phyloP scores from a whole-genome alignment of 345 rosid genomes.

The Dimocarpus longan region DNA sequence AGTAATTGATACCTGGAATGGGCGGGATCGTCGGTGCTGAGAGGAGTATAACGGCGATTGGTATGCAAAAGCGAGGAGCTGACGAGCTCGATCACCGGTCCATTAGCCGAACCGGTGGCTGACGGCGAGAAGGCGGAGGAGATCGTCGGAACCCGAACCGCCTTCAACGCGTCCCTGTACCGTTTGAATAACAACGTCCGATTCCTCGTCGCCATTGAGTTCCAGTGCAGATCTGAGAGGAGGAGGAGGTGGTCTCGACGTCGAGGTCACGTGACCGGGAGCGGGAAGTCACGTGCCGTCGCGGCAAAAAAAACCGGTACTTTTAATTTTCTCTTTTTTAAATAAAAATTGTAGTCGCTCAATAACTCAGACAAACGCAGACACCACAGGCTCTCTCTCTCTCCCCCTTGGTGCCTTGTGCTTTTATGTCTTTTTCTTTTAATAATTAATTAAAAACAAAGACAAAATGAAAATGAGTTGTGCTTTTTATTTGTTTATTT shows the following conservation, averaged over 20 bases:
- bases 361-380: not conserved
- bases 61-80: slow-evolving; percentile 75
- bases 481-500: no score
- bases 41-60: slow-evolving; percentile 72
- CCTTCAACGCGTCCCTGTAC: slow-evolving; percentile 87
- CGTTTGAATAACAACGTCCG: slow-evolving; percentile 67
- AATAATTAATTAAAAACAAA: no score
- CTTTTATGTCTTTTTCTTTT: no score
- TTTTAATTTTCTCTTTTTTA: not conserved
- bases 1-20: slow-evolving; percentile 57
- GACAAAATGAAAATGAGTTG: no score
- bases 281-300: slow-evolving; percentile 19
- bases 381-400: no score
- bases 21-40: slow-evolving; percentile 89
- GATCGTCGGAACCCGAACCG: slow-evolving; percentile 69
- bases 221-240: slow-evolving; percentile 36
- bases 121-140: slow-evolving; percentile 42
- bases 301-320: not conserved
- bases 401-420: no score
- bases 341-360: not conserved
- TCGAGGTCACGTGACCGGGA: slow-evolving; percentile 24
- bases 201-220: slow-evolving; percentile 81
- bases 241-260: not conserved
- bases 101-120: slow-evolving; percentile 34
- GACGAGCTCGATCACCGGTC: slow-evolving; percentile 91